Conservation (phyloP, 495 filamentous ascomycete genomes). For the Tuber borchii region DNA sequence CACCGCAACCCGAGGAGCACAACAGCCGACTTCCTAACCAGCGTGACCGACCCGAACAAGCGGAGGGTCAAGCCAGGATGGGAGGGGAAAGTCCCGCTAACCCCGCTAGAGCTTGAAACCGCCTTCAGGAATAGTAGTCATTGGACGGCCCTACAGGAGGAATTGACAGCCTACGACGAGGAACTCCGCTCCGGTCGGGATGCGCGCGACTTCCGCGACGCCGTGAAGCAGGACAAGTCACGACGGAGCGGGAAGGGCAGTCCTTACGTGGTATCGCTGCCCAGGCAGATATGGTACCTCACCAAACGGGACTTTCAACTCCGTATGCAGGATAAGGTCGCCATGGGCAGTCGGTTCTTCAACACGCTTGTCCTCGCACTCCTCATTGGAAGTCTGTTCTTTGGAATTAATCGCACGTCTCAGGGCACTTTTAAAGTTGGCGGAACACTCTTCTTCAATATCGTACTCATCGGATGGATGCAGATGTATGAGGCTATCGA, state of each 20-base stretch:
- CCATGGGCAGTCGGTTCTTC: constrained; percentile 70
- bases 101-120: constrained; percentile 57
- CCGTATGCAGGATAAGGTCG: constrained; percentile 62
- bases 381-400: constrained; percentile 69
- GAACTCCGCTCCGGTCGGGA: constrained; percentile 58
- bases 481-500: constrained; percentile 40
- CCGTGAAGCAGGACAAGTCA: constrained; percentile 61
- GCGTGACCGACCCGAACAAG: constrained; percentile 68
- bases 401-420: constrained; percentile 57
- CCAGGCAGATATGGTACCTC: constrained; percentile 57
- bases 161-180: constrained; percentile 57
- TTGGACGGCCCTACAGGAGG: constrained; percentile 45
- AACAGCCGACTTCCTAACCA: constrained; percentile 70
- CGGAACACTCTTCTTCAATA: constrained; percentile 55
- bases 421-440: constrained; percentile 51
- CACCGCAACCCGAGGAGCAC: constrained; percentile 61
- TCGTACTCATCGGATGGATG: constrained; percentile 49
- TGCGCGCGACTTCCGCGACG: constrained; percentile 62
- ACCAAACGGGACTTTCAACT: constrained; percentile 72
- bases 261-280: constrained; percentile 55
- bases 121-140: constrained; percentile 51
- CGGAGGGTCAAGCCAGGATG: constrained; percentile 58
- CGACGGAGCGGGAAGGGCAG: constrained; percentile 63
- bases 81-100: constrained; percentile 57
- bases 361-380: constrained; percentile 69